Evolutionary conservation across 2,329 filamentous ascomycete genomes (phyloP), one percentile per base, ranked within the genome.

Genomic region (Aspergillus aculeatus): DNA sequence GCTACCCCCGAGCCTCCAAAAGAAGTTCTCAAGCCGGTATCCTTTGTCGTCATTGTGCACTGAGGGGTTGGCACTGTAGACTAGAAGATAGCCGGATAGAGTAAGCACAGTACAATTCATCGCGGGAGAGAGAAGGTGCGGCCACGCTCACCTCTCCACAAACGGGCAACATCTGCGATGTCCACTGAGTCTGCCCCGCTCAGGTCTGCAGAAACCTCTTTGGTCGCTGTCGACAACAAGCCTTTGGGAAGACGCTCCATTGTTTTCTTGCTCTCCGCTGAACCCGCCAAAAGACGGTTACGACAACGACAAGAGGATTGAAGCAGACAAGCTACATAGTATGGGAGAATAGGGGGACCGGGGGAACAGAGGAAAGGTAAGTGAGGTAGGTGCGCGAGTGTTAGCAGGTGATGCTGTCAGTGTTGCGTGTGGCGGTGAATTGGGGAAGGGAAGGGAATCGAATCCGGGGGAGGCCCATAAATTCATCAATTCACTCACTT

Each of bases 1-100:
- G 56, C 73, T 80, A 53, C 79, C 73, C 80, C 79, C 82, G 62
- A 83, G 78, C 56, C 81, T 72, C 81, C 81, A 83, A 66, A 83
- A 83, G 31, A 83, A 73, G 66, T 83, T 82, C 59, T 82, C 79
- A n/a, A 82, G 69, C 59, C 81, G 74, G 56, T 70, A 68, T 50
- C 79, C 79, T 5, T 71, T 69, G 47, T 74, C 69, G 59, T 78
- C 74, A 47, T 75, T 71, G 51, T 80, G 73, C 16, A 77, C 74
- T 50, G 76, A 70, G 52, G 77, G 77, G 56, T 80, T 82, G 54
- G 76, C 75, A 54, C 73, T 75, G 66, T 81, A 83, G 44, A 79
- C 81, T 83, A 47, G 7, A 16, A 29, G 14, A 47, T 11, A 5
- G 16, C 38, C 38, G 9, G 9, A 19, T 19, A 44, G 6, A 32